Evolutionary conservation across 164 flowering plant species (phyloP).

Genomic region (Kalanchoe fedtschenkoi): DNA sequence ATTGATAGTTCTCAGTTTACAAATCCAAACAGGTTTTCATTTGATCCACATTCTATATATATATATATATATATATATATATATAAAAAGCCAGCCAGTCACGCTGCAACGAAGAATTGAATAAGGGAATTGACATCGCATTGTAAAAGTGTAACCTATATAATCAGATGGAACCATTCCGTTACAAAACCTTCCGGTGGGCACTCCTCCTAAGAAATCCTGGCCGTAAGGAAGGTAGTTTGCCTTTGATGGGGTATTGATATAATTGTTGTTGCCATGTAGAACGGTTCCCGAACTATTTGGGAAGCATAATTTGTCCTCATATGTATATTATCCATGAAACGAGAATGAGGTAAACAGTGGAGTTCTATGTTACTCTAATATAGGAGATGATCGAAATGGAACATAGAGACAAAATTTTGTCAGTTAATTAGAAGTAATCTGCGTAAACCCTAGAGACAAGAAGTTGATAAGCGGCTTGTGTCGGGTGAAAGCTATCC

Average conservation of each 20-base stretch:
- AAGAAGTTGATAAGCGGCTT: constrained; percentile 24
- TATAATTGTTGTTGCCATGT: constrained; percentile 5
- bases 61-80: too few species aligned
- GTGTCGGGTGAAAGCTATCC: constrained; percentile 27
- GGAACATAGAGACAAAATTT: not conserved
- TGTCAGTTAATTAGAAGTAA: not conserved
- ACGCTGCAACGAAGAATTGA: too few species aligned
- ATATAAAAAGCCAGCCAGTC: not conserved
- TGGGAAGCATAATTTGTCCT: too few species aligned
- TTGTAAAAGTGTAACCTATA: not conserved
- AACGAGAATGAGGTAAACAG: too few species aligned
- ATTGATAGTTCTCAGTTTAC: too few species aligned
- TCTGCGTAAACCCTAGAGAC: constrained; percentile 8
- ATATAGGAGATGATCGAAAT: not conserved
- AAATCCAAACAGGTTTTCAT: too few species aligned
- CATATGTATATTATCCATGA: too few species aligned
- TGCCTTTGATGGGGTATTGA: not conserved
- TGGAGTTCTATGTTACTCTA: too few species aligned
- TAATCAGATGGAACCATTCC: not conserved
- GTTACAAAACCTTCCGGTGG: constrained; percentile 4
- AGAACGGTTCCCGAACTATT: too few species aligned
- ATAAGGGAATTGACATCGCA: too few species aligned
- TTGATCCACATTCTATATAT: too few species aligned
- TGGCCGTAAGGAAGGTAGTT: constrained; percentile 3
- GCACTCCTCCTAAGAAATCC: not conserved